Percentiles rank a stretch among this genome's conserved stretches.
Conservation (phyloP, 192 early-diverging fungal genomes). For the Podila verticillata region DNA sequence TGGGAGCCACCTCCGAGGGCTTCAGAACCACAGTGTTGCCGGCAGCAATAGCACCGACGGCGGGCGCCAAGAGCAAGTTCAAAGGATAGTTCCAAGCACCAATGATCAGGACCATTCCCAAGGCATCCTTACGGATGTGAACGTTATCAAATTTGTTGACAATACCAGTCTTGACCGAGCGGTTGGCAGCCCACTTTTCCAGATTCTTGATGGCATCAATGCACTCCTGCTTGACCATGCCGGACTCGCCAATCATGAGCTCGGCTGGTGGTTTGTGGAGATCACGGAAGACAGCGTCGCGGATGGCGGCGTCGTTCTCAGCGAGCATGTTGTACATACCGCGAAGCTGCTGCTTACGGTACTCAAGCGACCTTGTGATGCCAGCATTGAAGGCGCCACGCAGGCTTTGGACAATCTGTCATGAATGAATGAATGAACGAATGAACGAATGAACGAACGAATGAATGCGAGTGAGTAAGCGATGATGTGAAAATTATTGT, state of each 20-base stretch:
- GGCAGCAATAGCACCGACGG: constrained; percentile 90
- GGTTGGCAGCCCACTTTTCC: constrained; percentile 68
- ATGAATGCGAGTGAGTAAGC: background rate
- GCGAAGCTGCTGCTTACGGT: constrained; percentile 70
- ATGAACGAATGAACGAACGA: background rate
- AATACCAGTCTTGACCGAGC: constrained; percentile 55
- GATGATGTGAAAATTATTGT: background rate
- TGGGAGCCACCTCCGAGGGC: constrained; percentile 83
- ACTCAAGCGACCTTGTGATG: constrained; percentile 57
- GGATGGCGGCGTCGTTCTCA: constrained; percentile 67
- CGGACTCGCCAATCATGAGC: constrained; percentile 69
- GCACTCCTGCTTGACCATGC: constrained; percentile 60
- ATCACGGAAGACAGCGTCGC: constrained; percentile 71
- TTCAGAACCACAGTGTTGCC: constrained; percentile 86
- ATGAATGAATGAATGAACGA: background rate
- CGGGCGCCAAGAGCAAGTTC: constrained; percentile 74
- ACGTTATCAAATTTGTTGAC: constrained; percentile 63
- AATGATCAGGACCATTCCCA: constrained; percentile 53
- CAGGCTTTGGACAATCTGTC: constrained; percentile 52
- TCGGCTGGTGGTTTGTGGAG: constrained; percentile 68
- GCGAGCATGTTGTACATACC: constrained; percentile 68
- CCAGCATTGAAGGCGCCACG: constrained; percentile 46
- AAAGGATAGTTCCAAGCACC: constrained; percentile 70
- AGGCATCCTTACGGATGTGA: constrained; percentile 78
- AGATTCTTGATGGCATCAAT: constrained; percentile 67